Evolutionary conservation across 2,329 filamentous ascomycete genomes (phyloP).

Genomic region (Chalara sp.): DNA sequence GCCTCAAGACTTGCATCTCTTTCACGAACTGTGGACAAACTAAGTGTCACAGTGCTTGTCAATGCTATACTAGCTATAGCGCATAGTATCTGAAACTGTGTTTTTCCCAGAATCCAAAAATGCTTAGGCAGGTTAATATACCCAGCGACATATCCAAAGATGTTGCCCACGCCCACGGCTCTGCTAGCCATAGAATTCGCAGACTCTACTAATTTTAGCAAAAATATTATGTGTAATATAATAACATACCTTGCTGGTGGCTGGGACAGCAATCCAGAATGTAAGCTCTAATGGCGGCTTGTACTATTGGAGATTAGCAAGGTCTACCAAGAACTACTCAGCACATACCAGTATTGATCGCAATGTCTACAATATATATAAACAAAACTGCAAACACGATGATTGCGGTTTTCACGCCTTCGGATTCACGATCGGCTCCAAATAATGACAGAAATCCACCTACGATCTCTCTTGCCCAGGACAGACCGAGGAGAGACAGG

Average conservation of each 20-base stretch:
- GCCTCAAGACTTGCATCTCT: conserved; percentile 72
- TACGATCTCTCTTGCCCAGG: conserved; percentile 70
- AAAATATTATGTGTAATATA: background rate
- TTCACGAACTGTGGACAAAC: conserved; percentile 64
- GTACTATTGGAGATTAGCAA: conserved; percentile 45
- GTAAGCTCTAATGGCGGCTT: conserved; percentile 85
- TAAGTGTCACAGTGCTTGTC: conserved; percentile 61
- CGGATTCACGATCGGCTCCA: conserved; percentile 59
- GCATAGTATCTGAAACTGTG: conserved; percentile 90
- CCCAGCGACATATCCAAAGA: conserved; percentile 81
- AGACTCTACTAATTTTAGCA: conserved; percentile 30
- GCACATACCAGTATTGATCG: conserved; percentile 76
- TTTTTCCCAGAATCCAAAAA: conserved; percentile 74
- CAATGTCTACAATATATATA: conserved; percentile 87
- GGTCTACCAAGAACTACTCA: background rate
- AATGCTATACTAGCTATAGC: conserved; percentile 75
- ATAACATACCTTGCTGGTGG: conserved; percentile 64
- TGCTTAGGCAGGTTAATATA: conserved; percentile 71
- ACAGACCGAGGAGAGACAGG: conserved; percentile 59
- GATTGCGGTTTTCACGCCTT: conserved; percentile 55
- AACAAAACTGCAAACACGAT: conserved; percentile 78
- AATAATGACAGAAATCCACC: conserved; percentile 62
- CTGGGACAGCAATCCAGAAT: conserved; percentile 89
- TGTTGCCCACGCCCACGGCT: conserved; percentile 81
- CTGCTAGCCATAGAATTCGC: conserved; percentile 94